These are phyloP conservation scores for Malassezia furfur DNA, from an alignment of 1,284 basidiomycete genomes.

Conservation along the genomic window DNA sequence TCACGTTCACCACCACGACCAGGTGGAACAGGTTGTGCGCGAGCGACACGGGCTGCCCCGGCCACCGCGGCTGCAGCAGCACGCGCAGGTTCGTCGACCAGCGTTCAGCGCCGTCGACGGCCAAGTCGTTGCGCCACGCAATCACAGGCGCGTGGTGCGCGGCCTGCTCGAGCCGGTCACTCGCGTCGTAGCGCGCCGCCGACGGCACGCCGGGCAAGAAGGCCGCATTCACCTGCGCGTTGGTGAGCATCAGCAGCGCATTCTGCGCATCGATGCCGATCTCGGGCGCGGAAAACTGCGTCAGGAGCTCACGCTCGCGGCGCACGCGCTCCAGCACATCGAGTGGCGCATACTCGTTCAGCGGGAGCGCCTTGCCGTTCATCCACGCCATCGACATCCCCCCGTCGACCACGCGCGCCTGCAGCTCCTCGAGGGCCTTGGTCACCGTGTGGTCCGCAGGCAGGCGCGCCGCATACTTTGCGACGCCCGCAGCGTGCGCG, in stretches of 20 bases:
- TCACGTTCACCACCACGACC: constrained; percentile 34
- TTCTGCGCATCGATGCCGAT: constrained; percentile 59
- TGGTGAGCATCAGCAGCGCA: constrained; percentile 60
- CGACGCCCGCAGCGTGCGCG: constrained; percentile 24
- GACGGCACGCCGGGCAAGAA: constrained; percentile 51
- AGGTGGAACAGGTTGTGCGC: constrained; percentile 41
- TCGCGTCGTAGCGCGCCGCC: constrained; percentile 37
- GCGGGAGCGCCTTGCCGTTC: constrained; percentile 26
- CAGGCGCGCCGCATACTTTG: constrained; percentile 17
- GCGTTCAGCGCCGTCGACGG: constrained; percentile 63
- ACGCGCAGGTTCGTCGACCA: constrained; percentile 17
- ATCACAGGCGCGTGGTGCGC: constrained; percentile 48
- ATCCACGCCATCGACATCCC: constrained; percentile 38
- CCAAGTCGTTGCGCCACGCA: constrained; percentile 80
- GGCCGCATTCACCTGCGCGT: constrained; percentile 20
- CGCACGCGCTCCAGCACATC: constrained; percentile 51
- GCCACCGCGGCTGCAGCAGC: constrained; percentile 20
- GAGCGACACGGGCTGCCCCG: constrained; percentile 32
- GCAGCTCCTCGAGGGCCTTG: constrained; percentile 19
- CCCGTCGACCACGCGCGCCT: neutral
- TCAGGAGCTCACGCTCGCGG: constrained; percentile 62
- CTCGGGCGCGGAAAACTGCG: constrained; percentile 53
- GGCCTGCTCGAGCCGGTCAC: constrained; percentile 29
- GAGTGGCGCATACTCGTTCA: constrained; percentile 24
- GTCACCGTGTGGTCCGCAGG: constrained; percentile 19